phyloP scores from a whole-genome alignment of 129 eudicot species.

The Lactuca sativa region DNA sequence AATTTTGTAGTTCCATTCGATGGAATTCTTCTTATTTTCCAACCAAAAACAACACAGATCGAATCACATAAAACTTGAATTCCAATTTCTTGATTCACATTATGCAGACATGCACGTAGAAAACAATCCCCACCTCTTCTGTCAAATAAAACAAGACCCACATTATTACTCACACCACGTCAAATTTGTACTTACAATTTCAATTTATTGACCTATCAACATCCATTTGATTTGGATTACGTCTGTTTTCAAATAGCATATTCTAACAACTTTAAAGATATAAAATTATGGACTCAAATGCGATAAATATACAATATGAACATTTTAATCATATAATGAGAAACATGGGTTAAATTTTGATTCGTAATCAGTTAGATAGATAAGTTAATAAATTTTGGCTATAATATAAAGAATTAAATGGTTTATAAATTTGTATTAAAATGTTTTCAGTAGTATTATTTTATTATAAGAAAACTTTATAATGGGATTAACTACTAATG shows the following conservation, averaged over 20 bases:
- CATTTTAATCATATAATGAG: too few relatives aligned
- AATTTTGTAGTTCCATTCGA: background rate
- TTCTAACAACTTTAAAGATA: background rate
- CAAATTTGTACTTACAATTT: background rate
- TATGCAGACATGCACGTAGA: conserved; percentile 53
- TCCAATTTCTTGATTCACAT: conserved; percentile 13
- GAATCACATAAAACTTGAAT: background rate
- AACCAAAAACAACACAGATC: background rate
- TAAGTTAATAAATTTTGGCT: too few relatives aligned
- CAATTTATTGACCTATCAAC: background rate
- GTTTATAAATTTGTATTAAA: too few relatives aligned
- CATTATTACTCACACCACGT: conserved; percentile 8
- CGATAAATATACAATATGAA: too few relatives aligned
- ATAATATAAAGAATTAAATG: too few relatives aligned
- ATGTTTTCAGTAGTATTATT: too few relatives aligned
- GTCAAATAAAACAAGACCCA: conserved; percentile 29
- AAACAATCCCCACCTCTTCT: conserved; percentile 69
- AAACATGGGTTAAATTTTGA: too few relatives aligned
- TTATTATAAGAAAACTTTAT: too few relatives aligned
- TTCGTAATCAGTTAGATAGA: too few relatives aligned
- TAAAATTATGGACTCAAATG: background rate
- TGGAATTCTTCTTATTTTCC: background rate
- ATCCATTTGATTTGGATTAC: background rate
- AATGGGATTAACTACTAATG: too few relatives aligned
- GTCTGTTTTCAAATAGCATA: background rate